Conservation (phyloP, 768 basidiomycete genomes). For the Amanita pallidorosea region DNA sequence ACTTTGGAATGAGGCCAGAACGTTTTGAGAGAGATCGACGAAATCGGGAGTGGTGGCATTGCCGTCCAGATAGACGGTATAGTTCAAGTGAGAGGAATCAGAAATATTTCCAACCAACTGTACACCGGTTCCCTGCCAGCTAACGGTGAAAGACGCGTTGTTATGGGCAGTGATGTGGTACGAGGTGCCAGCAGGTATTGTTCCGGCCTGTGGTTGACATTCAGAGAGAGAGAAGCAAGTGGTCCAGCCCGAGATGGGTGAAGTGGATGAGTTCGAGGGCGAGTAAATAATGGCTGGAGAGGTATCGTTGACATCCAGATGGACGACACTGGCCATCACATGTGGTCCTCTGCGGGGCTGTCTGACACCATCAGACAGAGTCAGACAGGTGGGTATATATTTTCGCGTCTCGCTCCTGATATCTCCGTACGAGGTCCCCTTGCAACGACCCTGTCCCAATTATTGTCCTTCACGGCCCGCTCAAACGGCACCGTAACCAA, state of each 20-base stretch:
- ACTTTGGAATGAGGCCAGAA: slow-evolving; percentile 39
- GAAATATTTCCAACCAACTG: slow-evolving; percentile 43
- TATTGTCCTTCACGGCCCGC: not conserved
- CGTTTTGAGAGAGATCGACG: slow-evolving; percentile 17
- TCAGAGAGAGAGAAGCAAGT: slow-evolving; percentile 46
- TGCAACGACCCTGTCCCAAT: not conserved
- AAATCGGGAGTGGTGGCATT: slow-evolving; percentile 14
- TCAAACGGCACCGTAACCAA: not conserved
- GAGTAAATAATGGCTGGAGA: slow-evolving; percentile 54
- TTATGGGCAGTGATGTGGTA: slow-evolving; percentile 52
- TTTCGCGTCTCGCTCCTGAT: not conserved
- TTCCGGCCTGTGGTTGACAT: slow-evolving; percentile 21
- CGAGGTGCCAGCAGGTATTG: slow-evolving; percentile 43
- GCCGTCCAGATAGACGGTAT: slow-evolving; percentile 45
- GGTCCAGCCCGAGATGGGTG: slow-evolving; percentile 51
- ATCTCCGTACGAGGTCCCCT: not conserved
- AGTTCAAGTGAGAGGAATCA: slow-evolving; percentile 20
- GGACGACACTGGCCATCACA: slow-evolving; percentile 8
- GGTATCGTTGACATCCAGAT: slow-evolving; percentile 51
- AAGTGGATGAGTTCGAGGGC: slow-evolving; percentile 50
- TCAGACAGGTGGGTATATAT: not conserved
- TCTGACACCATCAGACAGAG: not conserved
- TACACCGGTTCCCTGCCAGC: slow-evolving; percentile 61
- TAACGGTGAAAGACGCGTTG: slow-evolving; percentile 43
- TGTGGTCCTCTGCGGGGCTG: not conserved